Conservation (phyloP, 192 early-diverging fungal genomes). For the Bifiguratus adelaidae region DNA sequence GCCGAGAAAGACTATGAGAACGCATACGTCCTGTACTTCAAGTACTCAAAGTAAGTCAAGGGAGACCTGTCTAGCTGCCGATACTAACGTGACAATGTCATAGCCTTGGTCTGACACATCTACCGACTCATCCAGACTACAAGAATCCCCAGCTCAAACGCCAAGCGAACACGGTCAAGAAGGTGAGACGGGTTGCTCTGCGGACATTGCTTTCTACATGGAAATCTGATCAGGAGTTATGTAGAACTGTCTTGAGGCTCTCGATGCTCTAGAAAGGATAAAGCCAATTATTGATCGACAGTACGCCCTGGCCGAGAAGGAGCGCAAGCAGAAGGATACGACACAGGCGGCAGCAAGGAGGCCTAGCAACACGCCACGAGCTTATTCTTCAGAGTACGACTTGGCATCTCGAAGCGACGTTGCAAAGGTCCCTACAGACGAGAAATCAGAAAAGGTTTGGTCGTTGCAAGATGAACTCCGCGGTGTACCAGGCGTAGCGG, state of each 20-base stretch:
- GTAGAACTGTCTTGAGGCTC: conserved; percentile 35
- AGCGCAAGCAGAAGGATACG: background rate
- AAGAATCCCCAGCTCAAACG: conserved; percentile 30
- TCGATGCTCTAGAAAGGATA: conserved; percentile 40
- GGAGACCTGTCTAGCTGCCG: background rate
- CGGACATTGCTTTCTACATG: no score
- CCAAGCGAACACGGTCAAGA: conserved; percentile 4
- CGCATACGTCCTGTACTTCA: conserved; percentile 63
- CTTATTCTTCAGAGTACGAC: background rate
- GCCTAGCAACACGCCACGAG: no score
- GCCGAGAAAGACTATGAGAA: conserved; percentile 52
- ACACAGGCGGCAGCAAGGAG: no score
- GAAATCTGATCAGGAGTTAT: no score
- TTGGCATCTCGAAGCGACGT: conserved; percentile 6
- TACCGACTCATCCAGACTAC: conserved; percentile 46
- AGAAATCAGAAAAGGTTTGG: conserved; percentile 19
- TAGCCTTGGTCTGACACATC: conserved; percentile 46
- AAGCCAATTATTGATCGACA: conserved; percentile 44
- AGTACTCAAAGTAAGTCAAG: conserved; percentile 46
- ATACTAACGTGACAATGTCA: background rate
- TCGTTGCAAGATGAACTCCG: conserved; percentile 17
- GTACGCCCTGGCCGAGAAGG: conserved; percentile 24
- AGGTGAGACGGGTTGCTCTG: no score
- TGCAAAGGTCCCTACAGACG: conserved; percentile 16
- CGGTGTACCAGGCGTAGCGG: conserved; percentile 13